Conservation (phyloP, 1,139 yeast genomes). For the Geotrichum candidum region DNA sequence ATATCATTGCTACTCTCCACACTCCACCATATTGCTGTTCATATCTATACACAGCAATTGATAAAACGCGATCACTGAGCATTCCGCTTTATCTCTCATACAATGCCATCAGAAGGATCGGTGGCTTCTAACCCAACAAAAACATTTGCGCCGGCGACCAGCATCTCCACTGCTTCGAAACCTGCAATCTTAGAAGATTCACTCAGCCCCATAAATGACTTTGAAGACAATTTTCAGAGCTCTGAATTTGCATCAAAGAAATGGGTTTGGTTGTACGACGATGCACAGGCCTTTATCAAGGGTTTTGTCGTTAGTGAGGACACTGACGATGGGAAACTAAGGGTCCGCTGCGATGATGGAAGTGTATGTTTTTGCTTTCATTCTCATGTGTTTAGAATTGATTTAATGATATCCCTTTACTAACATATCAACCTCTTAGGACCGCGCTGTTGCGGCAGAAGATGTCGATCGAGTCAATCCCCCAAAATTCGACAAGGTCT, state of each 20-base stretch:
- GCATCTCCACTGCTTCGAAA: slow-evolving; percentile 8
- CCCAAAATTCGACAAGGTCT: slow-evolving; percentile 78
- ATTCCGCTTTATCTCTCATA: not conserved
- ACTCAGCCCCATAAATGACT: not conserved
- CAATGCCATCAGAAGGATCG: slow-evolving; percentile 1
- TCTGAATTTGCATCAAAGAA: slow-evolving; percentile 51
- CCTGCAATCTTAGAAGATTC: not conserved
- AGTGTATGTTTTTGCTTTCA: slow-evolving; percentile 31
- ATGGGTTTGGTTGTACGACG: slow-evolving; percentile 83
- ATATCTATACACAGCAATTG: not conserved
- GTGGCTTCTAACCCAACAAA: not conserved
- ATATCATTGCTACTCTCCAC: not conserved
- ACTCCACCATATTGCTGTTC: not conserved
- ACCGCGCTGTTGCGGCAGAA: slow-evolving; percentile 41
- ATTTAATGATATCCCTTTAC: not conserved
- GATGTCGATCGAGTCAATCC: slow-evolving; percentile 70
- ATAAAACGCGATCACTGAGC: not conserved
- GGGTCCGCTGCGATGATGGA: slow-evolving; percentile 50
- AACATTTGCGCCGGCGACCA: slow-evolving; percentile 16
- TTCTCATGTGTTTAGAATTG: not conserved
- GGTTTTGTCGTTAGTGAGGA: slow-evolving; percentile 52
- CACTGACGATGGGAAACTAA: slow-evolving; percentile 39
- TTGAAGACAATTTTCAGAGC: slow-evolving; percentile 26
- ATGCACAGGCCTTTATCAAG: slow-evolving; percentile 55
- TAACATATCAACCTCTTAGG: slow-evolving; percentile 23